Percentiles rank a stretch among this genome's conserved stretches.
These are phyloP conservation scores for Penicillium sp. DNA, from an alignment of 2,329 filamentous ascomycete species.

Conservation along the genomic window DNA sequence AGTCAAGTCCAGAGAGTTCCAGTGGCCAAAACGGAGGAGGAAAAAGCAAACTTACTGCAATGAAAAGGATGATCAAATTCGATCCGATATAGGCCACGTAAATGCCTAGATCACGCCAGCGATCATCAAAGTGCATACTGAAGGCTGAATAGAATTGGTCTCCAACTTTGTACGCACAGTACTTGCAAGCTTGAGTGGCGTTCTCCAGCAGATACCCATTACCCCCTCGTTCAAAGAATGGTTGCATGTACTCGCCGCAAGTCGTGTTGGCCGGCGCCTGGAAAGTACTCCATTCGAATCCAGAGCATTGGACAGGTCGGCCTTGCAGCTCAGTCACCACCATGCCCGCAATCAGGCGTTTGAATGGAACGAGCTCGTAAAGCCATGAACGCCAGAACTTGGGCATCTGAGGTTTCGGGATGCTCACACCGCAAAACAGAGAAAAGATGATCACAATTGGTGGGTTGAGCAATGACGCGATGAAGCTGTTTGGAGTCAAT, in stretches of 20 bases:
- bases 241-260: constrained; percentile 69
- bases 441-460: constrained; percentile 77
- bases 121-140: constrained; percentile 58
- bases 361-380: constrained; percentile 78
- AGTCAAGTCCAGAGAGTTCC: background rate
- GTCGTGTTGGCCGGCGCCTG: constrained; percentile 57
- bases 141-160: constrained; percentile 72
- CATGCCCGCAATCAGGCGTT: constrained; percentile 72
- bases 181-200: constrained; percentile 62
- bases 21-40: background rate
- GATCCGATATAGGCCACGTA: constrained; percentile 68
- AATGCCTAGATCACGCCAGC: constrained; percentile 82
- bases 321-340: constrained; percentile 70
- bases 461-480: constrained; percentile 73
- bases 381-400: constrained; percentile 74
- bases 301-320: constrained; percentile 55
- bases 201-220: constrained; percentile 66
- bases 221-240: constrained; percentile 64
- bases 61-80: constrained; percentile 62
- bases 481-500: constrained; percentile 70
- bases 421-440: constrained; percentile 82
- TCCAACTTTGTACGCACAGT: constrained; percentile 74
- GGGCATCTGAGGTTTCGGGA: constrained; percentile 71
- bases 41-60: constrained; percentile 43
- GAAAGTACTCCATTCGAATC: constrained; percentile 62